phyloP scores from a whole-genome alignment of 768 basidiomycete genomes.

The Russula sp. region DNA sequence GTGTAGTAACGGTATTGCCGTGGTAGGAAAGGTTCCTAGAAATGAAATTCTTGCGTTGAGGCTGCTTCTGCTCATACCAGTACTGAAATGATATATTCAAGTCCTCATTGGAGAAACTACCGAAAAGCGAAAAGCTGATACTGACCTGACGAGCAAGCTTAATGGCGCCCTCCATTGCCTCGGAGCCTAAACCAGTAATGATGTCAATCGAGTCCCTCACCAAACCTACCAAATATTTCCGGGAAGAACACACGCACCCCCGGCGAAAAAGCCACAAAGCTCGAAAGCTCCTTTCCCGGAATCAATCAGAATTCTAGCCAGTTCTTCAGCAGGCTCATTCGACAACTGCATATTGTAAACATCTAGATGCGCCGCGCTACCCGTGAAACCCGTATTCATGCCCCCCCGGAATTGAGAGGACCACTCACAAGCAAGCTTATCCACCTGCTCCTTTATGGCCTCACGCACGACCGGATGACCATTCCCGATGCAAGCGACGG shows the following conservation, averaged over 20 bases:
- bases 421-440: constrained; percentile 68
- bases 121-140: not conserved
- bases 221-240: not conserved
- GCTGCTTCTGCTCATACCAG: constrained; percentile 65
- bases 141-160: constrained; percentile 76
- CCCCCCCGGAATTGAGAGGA: not conserved
- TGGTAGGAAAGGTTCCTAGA: constrained; percentile 78
- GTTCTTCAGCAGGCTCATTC: constrained; percentile 74
- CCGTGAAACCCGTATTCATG: not conserved
- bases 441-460: constrained; percentile 77
- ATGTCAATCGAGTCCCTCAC: not conserved
- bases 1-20: constrained; percentile 73
- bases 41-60: constrained; percentile 73
- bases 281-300: constrained; percentile 72
- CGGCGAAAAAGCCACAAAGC: constrained; percentile 66
- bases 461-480: constrained; percentile 67
- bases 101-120: constrained; percentile 8
- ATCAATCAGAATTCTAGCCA: constrained; percentile 65
- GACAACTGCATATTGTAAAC: constrained; percentile 86
- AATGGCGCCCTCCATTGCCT: constrained; percentile 85
- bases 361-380: constrained; percentile 44
- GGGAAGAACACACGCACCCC: constrained; percentile 47
- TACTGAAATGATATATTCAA: constrained; percentile 46
- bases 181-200: constrained; percentile 54
- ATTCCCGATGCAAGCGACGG: constrained; percentile 76